Evolutionary conservation across 495 filamentous ascomycete genomes (phyloP).

Genomic region (Aspergillus homomorphus): DNA sequence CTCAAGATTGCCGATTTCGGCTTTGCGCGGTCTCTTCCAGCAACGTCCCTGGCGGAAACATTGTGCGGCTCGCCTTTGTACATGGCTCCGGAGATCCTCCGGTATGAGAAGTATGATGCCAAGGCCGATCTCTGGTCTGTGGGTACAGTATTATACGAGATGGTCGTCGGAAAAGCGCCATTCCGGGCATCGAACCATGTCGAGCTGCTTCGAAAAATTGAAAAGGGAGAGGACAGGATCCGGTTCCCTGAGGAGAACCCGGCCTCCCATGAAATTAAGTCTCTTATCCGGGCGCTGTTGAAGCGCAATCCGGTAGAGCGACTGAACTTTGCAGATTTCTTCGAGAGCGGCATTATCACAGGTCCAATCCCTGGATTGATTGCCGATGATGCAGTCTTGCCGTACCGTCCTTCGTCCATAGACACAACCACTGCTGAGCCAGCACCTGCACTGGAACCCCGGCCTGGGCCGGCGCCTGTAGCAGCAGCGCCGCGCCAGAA

Average conservation of each 20-base stretch:
- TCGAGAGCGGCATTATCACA: slow-evolving; percentile 67
- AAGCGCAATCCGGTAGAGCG: slow-evolving; percentile 83
- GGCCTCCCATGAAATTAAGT: slow-evolving; percentile 74
- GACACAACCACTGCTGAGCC: slow-evolving; percentile 14
- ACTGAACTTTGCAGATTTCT: slow-evolving; percentile 79
- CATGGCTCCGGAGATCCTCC: slow-evolving; percentile 97
- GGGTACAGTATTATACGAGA: slow-evolving; percentile 91
- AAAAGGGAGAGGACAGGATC: slow-evolving; percentile 78
- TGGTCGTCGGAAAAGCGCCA: slow-evolving; percentile 85
- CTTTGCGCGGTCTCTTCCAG: slow-evolving; percentile 85
- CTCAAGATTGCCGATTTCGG: slow-evolving; percentile 98
- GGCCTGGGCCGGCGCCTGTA: slow-evolving; percentile 17
- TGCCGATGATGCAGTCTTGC: slow-evolving; percentile 62
- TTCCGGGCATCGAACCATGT: slow-evolving; percentile 94
- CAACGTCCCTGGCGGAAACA: slow-evolving; percentile 88
- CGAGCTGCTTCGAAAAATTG: slow-evolving; percentile 86
- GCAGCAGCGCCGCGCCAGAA: slow-evolving; percentile 16
- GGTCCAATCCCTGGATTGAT: slow-evolving; percentile 80
- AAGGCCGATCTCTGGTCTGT: slow-evolving; percentile 98
- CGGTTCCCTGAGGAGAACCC: slow-evolving; percentile 71
- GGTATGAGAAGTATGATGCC: slow-evolving; percentile 96
- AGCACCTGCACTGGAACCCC: slow-evolving; percentile 27
- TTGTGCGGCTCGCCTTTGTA: slow-evolving; percentile 97
- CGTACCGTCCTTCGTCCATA: slow-evolving; percentile 21
- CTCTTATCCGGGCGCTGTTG: slow-evolving; percentile 73